These are phyloP conservation scores for Ceratocystis cubensis DNA, from an alignment of 2,329 filamentous ascomycete species.

Conservation along the genomic window DNA sequence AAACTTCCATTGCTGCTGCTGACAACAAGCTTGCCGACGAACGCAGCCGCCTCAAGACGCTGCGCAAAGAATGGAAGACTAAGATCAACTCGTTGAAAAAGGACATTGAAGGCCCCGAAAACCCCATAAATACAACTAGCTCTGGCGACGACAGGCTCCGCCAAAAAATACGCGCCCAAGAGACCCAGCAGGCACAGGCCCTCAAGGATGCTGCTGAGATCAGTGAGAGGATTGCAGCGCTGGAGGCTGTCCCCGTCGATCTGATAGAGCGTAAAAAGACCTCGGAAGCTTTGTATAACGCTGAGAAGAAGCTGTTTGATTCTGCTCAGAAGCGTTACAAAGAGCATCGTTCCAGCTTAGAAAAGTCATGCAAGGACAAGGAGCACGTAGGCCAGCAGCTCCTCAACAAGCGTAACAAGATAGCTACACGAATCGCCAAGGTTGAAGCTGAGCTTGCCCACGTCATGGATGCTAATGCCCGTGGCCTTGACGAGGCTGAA, in stretches of 20 bases:
- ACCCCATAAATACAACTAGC: conserved; percentile 54
- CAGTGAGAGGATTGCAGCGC: conserved; percentile 32
- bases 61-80: conserved; percentile 62
- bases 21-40: conserved; percentile 59
- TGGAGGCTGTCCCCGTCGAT: conserved; percentile 51
- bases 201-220: conserved; percentile 45
- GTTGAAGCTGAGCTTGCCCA: conserved; percentile 60
- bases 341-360: conserved; percentile 47
- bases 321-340: conserved; percentile 42
- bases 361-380: conserved; percentile 49
- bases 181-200: conserved; percentile 56
- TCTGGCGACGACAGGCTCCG: conserved; percentile 64
- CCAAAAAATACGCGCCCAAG: conserved; percentile 63
- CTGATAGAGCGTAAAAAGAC: conserved; percentile 45
- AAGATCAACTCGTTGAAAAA: conserved; percentile 55
- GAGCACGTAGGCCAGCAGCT: conserved; percentile 51
- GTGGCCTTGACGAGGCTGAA: conserved; percentile 52
- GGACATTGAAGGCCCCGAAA: conserved; percentile 58
- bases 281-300: conserved; percentile 40
- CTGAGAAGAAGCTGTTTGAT: conserved; percentile 49
- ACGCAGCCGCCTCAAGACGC: conserved; percentile 54
- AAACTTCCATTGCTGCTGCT: conserved; percentile 60
- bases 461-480: conserved; percentile 55
- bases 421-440: conserved; percentile 57
- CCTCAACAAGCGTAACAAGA: conserved; percentile 59